Evolutionary conservation across 306 rosid species (phyloP).

Genomic region (Quercus berberidifolia): DNA sequence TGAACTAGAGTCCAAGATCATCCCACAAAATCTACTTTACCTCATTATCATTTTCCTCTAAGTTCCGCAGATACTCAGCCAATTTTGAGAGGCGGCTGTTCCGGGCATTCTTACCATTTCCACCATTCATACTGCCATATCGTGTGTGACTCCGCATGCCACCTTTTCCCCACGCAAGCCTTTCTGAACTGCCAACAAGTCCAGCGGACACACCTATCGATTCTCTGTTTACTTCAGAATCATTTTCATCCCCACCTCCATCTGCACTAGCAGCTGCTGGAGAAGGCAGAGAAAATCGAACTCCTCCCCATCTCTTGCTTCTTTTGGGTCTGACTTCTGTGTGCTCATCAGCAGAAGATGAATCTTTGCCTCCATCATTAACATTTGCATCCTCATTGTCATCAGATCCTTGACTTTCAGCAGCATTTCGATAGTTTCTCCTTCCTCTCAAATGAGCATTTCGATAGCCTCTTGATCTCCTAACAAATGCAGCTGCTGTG

Average conservation of each 20-base stretch:
- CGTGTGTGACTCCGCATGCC: constrained; percentile 63
- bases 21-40: constrained; percentile 35
- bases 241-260: constrained; percentile 53
- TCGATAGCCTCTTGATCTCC: constrained; percentile 56
- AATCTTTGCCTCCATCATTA: constrained; percentile 50
- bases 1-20: constrained; percentile 1
- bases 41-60: constrained; percentile 34
- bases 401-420: constrained; percentile 43
- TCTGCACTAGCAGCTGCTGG: constrained; percentile 36
- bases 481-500: constrained; percentile 42
- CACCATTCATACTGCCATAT: constrained; percentile 43
- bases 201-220: constrained; percentile 39
- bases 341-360: constrained; percentile 59
- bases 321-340: constrained; percentile 48
- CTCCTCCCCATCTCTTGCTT: constrained; percentile 46
- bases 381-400: constrained; percentile 57
- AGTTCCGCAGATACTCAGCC: constrained; percentile 50
- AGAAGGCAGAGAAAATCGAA: constrained; percentile 52
- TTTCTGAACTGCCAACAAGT: constrained; percentile 50
- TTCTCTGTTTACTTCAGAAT: constrained; percentile 50
- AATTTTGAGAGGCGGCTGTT: constrained; percentile 50
- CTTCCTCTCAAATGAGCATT: constrained; percentile 38
- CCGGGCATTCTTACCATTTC: constrained; percentile 49
- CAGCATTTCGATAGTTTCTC: constrained; percentile 43
- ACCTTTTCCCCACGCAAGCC: constrained; percentile 76